Evolutionary conservation across 352 stramenopile genomes (phyloP).

Genomic region (Saprolegnia diclina): DNA sequence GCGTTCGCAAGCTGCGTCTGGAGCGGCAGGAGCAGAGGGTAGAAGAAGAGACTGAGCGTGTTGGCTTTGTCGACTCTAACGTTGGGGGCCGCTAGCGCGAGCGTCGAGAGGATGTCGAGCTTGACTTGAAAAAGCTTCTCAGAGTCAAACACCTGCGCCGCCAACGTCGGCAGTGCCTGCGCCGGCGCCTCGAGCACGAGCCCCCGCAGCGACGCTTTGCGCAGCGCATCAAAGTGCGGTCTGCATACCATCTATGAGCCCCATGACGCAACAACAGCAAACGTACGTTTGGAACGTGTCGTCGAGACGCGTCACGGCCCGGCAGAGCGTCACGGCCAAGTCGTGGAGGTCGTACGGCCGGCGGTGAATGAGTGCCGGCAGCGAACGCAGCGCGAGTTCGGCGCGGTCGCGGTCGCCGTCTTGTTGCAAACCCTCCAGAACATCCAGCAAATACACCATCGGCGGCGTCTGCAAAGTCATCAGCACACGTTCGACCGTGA

Average conservation of each 20-base stretch:
- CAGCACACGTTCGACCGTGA: neutral
- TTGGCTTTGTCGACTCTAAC: neutral
- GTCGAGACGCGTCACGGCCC: constrained; percentile 9
- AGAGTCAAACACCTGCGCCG: constrained; percentile 15
- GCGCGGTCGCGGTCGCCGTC: constrained; percentile 17
- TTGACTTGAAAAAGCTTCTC: constrained; percentile 22
- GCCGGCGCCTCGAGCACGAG: constrained; percentile 6
- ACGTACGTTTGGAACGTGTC: constrained; percentile 23
- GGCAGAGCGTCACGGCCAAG: constrained; percentile 11
- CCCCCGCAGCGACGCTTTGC: constrained; percentile 6
- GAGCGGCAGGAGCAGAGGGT: constrained; percentile 15
- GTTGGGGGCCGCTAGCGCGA: neutral
- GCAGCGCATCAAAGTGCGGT: constrained; percentile 15
- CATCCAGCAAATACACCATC: constrained; percentile 20
- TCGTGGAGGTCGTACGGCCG: constrained; percentile 21
- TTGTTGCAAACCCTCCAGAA: constrained; percentile 7
- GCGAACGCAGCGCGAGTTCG: constrained; percentile 15
- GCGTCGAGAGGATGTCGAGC: constrained; percentile 10
- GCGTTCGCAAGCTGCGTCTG: constrained; percentile 13
- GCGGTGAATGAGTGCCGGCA: constrained; percentile 7
- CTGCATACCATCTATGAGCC: neutral
- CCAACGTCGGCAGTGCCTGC: constrained; percentile 9
- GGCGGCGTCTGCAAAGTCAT: neutral
- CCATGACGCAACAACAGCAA: too few relatives aligned
- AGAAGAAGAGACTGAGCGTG: constrained; percentile 9